These are phyloP conservation scores for Huntiella bhutanensis DNA, from an alignment of 2,329 filamentous ascomycete species.

Conservation along the genomic window DNA sequence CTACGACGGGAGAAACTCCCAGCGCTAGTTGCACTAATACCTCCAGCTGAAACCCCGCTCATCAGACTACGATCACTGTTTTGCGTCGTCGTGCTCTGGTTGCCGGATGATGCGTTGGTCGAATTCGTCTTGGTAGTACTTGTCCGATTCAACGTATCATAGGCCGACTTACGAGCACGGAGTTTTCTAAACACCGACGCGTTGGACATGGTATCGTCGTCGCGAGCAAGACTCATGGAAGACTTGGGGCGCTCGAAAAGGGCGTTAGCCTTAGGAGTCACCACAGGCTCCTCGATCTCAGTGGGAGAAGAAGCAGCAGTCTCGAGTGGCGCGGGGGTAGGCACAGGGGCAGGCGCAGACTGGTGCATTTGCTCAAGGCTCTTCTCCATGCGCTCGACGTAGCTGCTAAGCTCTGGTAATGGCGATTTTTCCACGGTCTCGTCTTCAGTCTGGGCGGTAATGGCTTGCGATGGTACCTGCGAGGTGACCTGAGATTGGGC, in stretches of 20 bases:
- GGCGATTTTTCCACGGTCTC: constrained; percentile 19
- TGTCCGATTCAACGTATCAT: constrained; percentile 64
- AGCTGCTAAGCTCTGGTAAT: constrained; percentile 60
- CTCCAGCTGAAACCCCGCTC: constrained; percentile 82
- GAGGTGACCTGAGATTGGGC: background rate
- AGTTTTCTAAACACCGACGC: constrained; percentile 22
- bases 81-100: constrained; percentile 54
- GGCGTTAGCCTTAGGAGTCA: constrained; percentile 29
- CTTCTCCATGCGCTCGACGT: constrained; percentile 82
- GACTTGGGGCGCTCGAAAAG: constrained; percentile 37
- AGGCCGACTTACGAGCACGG: constrained; percentile 53
- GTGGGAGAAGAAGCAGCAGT: background rate
- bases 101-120: constrained; percentile 57
- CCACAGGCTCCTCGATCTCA: constrained; percentile 22
- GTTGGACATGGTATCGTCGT: constrained; percentile 6
- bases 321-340: background rate
- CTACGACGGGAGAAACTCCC: constrained; percentile 75
- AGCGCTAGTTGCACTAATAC: constrained; percentile 84
- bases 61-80: constrained; percentile 73
- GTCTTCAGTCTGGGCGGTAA: background rate
- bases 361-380: constrained; percentile 55
- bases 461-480: constrained; percentile 2
- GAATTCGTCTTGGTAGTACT: constrained; percentile 76
- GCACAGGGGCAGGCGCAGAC: constrained; percentile 16
- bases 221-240: constrained; percentile 27